Base-by-base conservation (phyloP, 2,329 filamentous ascomycete genomes). In the Scytalidium sp. region DNA sequence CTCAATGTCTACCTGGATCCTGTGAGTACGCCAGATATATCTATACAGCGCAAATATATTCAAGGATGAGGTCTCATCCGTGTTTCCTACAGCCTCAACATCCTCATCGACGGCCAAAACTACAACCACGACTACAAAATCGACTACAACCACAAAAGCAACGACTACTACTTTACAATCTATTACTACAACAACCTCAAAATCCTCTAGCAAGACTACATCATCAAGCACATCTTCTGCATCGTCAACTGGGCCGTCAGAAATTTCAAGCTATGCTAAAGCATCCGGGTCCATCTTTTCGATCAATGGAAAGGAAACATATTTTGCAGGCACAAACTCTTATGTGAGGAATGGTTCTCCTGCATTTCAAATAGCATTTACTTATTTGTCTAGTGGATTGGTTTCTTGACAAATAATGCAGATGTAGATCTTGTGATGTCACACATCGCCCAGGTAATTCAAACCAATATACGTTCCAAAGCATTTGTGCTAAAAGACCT, bases 281-380 rank as follows among this genome's bases (percentile, higher is more conserved):
- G 36, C 55, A 6, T 52, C 43, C 36, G 68, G 67, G 20, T 58
- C 58, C 15, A 49, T 63, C 19, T 74, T 75, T 52, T 60, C 59
- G 17, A 70, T 78, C 48, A 68, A 77, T 55, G 73, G 72, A 23
- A 63, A 70, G 50, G 68, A 70, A n/a, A 63, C 67, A 21, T 76
- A 80, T 61, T 78, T 74, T 52, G 75, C 74, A 13, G 78, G 79
- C 15, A 78, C 73, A 17, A 82, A 83, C 60, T 68, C 72, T 22
- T 81, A 81, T 64, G 32, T 36, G 17, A 5, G 32, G 5, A 36
- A n/a, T 36, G 25, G 17, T 15, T 15, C 13, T 15, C 32, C 13
- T 36, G 15, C 15, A 36, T 8, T n/a, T n/a, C n/a, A n/a, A 15
- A n/a, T 15, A 5, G 13, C 17, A n/a, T 15, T 36, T 4, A 36